These are phyloP conservation scores for Salix dunnii DNA, from an alignment of 345 rosid genomes.

Conservation along the genomic window DNA sequence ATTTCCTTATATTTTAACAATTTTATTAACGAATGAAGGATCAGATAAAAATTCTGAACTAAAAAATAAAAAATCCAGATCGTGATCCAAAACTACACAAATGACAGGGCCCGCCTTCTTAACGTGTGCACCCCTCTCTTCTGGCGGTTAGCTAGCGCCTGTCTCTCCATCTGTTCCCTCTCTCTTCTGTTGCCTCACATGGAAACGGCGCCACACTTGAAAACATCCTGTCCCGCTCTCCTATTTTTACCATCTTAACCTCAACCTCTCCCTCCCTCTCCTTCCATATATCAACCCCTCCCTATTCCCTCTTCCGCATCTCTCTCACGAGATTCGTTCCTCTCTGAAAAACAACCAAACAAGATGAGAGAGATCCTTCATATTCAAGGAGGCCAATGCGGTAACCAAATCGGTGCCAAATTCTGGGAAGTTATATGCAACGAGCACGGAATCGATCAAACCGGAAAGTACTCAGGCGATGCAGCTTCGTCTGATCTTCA, in stretches of 20 bases:
- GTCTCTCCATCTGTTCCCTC: conserved; percentile 17
- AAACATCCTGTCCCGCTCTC: conserved; percentile 29
- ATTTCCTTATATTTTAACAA: not conserved
- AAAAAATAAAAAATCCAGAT: not conserved
- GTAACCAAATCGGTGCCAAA: conserved; percentile 96
- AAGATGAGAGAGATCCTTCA: conserved; percentile 94
- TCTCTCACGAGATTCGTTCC: not conserved
- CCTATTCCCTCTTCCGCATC: not conserved
- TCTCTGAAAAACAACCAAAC: not conserved
- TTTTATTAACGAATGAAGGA: not conserved
- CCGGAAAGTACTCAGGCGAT: conserved; percentile 70
- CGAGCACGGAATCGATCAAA: conserved; percentile 88
- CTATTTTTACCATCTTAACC: conserved; percentile 17
- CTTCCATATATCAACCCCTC: not conserved
- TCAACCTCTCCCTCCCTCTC: conserved; percentile 7
- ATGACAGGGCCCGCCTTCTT: conserved; percentile 1
- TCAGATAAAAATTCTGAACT: not conserved
- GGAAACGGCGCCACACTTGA: conserved; percentile 15
- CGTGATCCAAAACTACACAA: not conserved
- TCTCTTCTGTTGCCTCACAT: conserved; percentile 6
- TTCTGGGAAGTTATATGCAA: conserved; percentile 98
- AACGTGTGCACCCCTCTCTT: conserved; percentile 24
- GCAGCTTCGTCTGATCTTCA: conserved; percentile 52
- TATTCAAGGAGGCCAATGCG: conserved; percentile 96
- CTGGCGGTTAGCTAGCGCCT: conserved; percentile 7